Percentiles rank a stretch among this genome's conserved stretches.
Evolutionary conservation across 1,139 yeast genomes (phyloP).

Genomic region (Yamadazyma membranifaciens): DNA sequence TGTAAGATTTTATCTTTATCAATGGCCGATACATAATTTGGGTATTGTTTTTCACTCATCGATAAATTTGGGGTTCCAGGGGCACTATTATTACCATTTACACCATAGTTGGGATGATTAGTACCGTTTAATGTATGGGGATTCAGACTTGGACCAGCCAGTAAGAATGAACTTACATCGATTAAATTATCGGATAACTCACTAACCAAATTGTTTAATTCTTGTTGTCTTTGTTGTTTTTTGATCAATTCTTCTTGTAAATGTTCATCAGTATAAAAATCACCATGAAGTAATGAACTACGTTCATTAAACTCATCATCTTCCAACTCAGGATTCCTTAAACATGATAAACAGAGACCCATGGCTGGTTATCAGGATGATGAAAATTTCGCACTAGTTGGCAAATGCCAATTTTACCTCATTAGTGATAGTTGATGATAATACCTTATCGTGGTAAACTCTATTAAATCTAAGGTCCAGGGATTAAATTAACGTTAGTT

Average conservation of each 20-base stretch:
- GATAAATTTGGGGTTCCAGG: slow-evolving; percentile 1
- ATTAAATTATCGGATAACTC: slow-evolving; percentile 44
- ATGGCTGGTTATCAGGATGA: slow-evolving; percentile 17
- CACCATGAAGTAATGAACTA: slow-evolving; percentile 32
- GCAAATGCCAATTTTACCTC: not conserved
- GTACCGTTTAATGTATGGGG: not conserved
- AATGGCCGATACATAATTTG: slow-evolving; percentile 14
- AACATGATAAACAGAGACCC: slow-evolving; percentile 54
- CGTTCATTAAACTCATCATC: slow-evolving; percentile 42
- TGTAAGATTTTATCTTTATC: slow-evolving; percentile 23
- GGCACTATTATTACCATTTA: not conserved
- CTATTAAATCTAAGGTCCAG: too few relatives aligned
- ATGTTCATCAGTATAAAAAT: slow-evolving; percentile 32
- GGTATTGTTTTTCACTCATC: slow-evolving; percentile 12
- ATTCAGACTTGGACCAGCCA: slow-evolving; percentile 8
- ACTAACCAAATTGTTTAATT: slow-evolving; percentile 40
- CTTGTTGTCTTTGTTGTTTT: slow-evolving; percentile 45
- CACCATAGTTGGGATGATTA: not conserved
- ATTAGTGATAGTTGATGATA: not conserved
- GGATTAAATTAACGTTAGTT: too few relatives aligned
- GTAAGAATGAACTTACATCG: slow-evolving; percentile 42
- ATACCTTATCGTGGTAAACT: too few relatives aligned
- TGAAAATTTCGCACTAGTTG: slow-evolving; percentile 1
- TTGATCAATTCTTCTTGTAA: slow-evolving; percentile 40
- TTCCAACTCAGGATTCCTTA: slow-evolving; percentile 31